Evolutionary conservation across 805 yeast genomes (phyloP), one percentile per base, ranked within the genome.

Genomic region (Cyberlindnera sargentensis): DNA sequence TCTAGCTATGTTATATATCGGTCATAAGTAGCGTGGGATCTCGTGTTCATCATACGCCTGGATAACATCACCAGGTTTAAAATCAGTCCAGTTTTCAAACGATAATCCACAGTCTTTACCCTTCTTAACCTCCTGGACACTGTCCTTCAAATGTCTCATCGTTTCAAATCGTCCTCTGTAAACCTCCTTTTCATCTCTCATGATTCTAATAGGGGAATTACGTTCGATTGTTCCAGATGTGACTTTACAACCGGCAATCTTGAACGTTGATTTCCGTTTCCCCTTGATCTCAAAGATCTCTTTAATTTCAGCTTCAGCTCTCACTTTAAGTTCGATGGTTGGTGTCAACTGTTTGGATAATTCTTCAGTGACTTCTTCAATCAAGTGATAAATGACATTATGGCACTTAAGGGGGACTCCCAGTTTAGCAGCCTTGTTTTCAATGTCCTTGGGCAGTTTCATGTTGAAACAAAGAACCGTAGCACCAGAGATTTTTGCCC

Each of bases 81-180:
- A 84, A 29, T 70, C 75, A 36, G 76, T 78, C 81, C 88, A 88
- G 36, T 66, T 65, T 2, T 71, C 77, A 50, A 93, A 79, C 0
- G 87, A 67, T 25, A 91, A 60, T 42, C 99, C 99, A 69, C 97
- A 93, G 53, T 93, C 99, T 28, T 75, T 75, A 28, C 96, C 97
- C 64, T 86, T 90, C 45, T 76, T 76, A 7, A 85, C 86, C 55
- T 84, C 91, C 2, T 65, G 51, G 4, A 82, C 84, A 51, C 86
- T 95, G 37, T 86, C 90, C 60, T 87, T 88, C 41, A 79, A 80
- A 48, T 84, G 86, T 64, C 86, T 89, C 61, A 93, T 71, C 6
- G 91, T 80, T 3, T 81, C 75, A 6, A 93, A 60, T 8, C 66
- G 65, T 2, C 95, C 96, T 64, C 76, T 52, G 64, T 62, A 70